Conservation (phyloP, 495 filamentous ascomycete species). For the Penicillium parvum region DNA sequence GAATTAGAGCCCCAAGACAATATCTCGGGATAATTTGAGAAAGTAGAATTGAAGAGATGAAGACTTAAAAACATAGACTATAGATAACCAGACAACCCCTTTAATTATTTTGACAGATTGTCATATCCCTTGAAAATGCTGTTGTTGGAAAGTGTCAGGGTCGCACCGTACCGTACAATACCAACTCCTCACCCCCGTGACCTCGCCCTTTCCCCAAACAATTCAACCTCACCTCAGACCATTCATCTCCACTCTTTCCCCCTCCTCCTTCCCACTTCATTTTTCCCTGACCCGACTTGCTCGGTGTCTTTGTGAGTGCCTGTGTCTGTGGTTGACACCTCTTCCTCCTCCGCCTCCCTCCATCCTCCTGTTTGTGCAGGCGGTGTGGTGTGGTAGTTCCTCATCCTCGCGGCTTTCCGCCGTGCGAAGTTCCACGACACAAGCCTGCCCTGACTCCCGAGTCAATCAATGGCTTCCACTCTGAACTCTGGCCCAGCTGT, state of each 20-base stretch:
- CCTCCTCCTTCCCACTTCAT: background rate
- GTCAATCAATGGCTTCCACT: slow-evolving; percentile 48
- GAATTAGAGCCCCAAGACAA: slow-evolving; percentile 4
- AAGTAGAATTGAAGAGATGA: too few species aligned
- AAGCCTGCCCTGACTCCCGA: slow-evolving; percentile 32
- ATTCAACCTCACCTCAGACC: slow-evolving; percentile 4
- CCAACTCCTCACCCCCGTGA: slow-evolving; percentile 13
- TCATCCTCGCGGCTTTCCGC: slow-evolving; percentile 34
- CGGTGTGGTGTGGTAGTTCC: slow-evolving; percentile 40
- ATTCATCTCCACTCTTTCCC: slow-evolving; percentile 1
- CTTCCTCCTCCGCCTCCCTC: slow-evolving; percentile 15
- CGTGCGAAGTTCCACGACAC: slow-evolving; percentile 41
- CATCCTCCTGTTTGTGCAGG: slow-evolving; percentile 33
- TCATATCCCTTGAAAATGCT: too few species aligned
- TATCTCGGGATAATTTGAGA: too few species aligned
- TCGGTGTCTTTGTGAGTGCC: background rate
- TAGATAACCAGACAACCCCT: too few species aligned
- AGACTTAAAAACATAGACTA: too few species aligned
- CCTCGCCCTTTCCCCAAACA: slow-evolving; percentile 18
- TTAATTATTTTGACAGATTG: too few species aligned
- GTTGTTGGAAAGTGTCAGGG: slow-evolving; percentile 1
- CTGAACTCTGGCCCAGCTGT: slow-evolving; percentile 41
- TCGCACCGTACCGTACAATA: slow-evolving; percentile 21
- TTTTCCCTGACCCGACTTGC: slow-evolving; percentile 1
- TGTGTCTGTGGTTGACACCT: slow-evolving; percentile 1